A percentile compares a stretch with the other conserved stretches of the same genome.
These are phyloP conservation scores for Aspergillus sp. DNA, from an alignment of 2,329 filamentous ascomycete species.

Conservation along the genomic window DNA sequence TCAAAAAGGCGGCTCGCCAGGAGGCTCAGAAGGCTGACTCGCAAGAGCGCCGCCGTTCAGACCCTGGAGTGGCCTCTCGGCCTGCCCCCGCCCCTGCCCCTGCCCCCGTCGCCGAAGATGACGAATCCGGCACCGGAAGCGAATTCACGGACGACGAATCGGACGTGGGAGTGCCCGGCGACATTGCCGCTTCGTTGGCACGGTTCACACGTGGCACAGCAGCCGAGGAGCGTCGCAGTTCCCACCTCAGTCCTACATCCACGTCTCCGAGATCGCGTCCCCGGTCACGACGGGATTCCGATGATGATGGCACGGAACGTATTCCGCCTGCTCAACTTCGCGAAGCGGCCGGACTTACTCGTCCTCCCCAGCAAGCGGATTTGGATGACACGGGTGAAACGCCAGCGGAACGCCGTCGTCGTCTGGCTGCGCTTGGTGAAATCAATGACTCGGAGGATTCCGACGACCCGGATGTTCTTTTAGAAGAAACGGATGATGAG, in stretches of 20 bases:
- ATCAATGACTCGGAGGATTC: slow-evolving; percentile 33
- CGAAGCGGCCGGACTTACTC: slow-evolving; percentile 32
- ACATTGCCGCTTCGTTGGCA: slow-evolving; percentile 41
- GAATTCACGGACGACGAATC: slow-evolving; percentile 28
- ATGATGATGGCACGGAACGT: slow-evolving; percentile 47
- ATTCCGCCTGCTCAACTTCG: slow-evolving; percentile 42
- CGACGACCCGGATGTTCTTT: slow-evolving; percentile 23
- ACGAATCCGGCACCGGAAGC: slow-evolving; percentile 29
- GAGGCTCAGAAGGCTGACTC: slow-evolving; percentile 32
- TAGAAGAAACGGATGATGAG: slow-evolving; percentile 28
- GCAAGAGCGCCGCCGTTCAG: slow-evolving; percentile 28
- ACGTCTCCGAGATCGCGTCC: slow-evolving; percentile 21
- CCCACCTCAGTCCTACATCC: slow-evolving; percentile 33
- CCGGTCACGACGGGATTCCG: slow-evolving; percentile 39
- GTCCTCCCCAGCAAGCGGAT: slow-evolving; percentile 28
- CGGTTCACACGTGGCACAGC: slow-evolving; percentile 39
- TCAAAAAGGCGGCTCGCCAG: slow-evolving; percentile 42
- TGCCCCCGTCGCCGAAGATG: slow-evolving; percentile 16
- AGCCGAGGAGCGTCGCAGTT: slow-evolving; percentile 42
- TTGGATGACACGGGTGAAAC: slow-evolving; percentile 46
- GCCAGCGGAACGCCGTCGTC: slow-evolving; percentile 49
- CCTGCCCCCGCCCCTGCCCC: slow-evolving; percentile 10
- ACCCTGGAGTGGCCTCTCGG: slow-evolving; percentile 17
- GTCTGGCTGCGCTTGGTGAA: slow-evolving; percentile 48
- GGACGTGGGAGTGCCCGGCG: slow-evolving; percentile 30